Base-by-base conservation (phyloP, 305 asterid species). In the Fraxinus baroniana region DNA sequence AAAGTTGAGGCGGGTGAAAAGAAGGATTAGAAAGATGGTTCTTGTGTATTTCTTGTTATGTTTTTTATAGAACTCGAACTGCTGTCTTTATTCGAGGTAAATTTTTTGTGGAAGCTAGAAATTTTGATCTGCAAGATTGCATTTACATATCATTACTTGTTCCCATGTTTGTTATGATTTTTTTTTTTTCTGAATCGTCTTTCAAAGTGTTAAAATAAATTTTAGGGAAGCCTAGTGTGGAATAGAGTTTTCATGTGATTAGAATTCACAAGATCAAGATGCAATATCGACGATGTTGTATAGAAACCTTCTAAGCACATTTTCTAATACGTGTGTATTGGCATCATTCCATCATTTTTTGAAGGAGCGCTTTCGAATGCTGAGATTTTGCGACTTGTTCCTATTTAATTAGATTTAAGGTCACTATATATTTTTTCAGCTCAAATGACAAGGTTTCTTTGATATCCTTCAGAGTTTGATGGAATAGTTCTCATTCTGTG, bases 1-100 rank as follows among this genome's bases (percentile, higher is more conserved):
- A 89, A 87, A 89, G 78, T 87, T 26, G 91, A 84, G 81, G 93
- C 74, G 72, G 89, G 82, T 80, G 93, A 89, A 74, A 91, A 93
- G 90, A 86, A 91, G 89, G 78, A 88, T 18, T 88, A 91, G 89
- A 81, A 18, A 72, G 39, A 22, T 49, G 57, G 24, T 71, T 57
- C 15, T 71, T 79, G 73, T 77, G 15, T 7, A 12, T 10, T 76
- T 35, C 76, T 17, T 3, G 81, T 66, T 39, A 80, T 28, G 78
- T 74, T 76, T 73, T 71, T n/a, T 3, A 4, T 52, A 24, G 88
- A 79, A 74, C 30, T 41, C 83, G 80, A 37, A 76, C 78, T 81
- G 57, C 32, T 55, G 37, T 72, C 35, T 71, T 71, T 55, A 37
- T 81, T 24, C 17, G 0, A 9, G 72, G 32, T 24, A 62, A 62